Percentiles rank a stretch among this genome's conserved stretches.
Evolutionary conservation across 2,329 filamentous ascomycete genomes (phyloP).

Genomic region (Trichophyton simii): DNA sequence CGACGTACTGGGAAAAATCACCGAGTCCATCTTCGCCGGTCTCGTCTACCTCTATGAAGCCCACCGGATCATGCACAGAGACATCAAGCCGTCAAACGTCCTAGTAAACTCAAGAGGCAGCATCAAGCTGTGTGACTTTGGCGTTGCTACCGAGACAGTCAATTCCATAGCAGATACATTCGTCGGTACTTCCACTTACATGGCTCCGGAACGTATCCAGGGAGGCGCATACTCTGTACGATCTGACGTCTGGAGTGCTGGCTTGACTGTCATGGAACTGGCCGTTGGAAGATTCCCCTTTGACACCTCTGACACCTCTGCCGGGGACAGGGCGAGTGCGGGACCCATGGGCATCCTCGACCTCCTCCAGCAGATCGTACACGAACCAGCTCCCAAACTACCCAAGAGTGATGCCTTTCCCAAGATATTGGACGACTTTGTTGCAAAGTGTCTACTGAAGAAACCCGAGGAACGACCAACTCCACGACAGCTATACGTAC

Average conservation of each 20-base stretch:
- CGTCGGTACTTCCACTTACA: constrained; percentile 96
- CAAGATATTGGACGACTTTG: constrained; percentile 87
- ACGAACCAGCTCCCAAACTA: constrained; percentile 83
- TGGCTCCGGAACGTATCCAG: constrained; percentile 96
- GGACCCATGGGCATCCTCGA: constrained; percentile 89
- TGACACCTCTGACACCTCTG: constrained; percentile 65
- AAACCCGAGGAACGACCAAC: constrained; percentile 79
- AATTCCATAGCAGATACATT: constrained; percentile 98
- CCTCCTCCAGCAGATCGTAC: constrained; percentile 90
- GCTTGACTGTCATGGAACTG: constrained; percentile 87
- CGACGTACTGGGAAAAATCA: constrained; percentile 93
- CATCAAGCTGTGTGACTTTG: constrained; percentile 98
- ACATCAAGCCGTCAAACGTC: constrained; percentile 97
- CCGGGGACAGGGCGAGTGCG: constrained; percentile 51
- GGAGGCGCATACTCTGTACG: constrained; percentile 96
- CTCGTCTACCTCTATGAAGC: constrained; percentile 89
- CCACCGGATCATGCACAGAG: constrained; percentile 97
- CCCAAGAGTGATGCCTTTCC: constrained; percentile 98
- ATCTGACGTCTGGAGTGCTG: constrained; percentile 98
- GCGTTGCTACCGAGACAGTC: constrained; percentile 93
- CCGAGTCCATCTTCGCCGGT: constrained; percentile 84
- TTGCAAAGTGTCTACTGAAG: constrained; percentile 89
- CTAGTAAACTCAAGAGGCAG: constrained; percentile 85
- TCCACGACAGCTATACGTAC: constrained; percentile 81
- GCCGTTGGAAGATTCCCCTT: constrained; percentile 97